Base-by-base conservation (phyloP, 2,329 filamentous ascomycete genomes). In the Aspergillus piperis region DNA sequence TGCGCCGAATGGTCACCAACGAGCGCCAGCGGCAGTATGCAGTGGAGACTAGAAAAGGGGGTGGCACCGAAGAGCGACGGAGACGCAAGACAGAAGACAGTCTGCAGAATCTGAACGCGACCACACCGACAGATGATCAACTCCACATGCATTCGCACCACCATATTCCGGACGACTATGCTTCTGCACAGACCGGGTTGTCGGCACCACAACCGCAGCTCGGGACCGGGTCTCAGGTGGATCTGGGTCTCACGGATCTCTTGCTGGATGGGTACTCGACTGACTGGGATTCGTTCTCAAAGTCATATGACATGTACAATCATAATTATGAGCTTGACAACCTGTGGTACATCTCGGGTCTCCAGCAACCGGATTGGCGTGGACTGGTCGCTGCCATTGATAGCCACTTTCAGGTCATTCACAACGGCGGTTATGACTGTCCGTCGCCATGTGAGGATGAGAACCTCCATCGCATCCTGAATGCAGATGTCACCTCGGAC, bases 1-100 rank as follows among this genome's bases (percentile, higher is more conserved):
- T 86, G 60, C 73, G 84, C 59, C 77, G 84, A 23, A 85, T 86
- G 83, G 83, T 86, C 11, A 86, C 83, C 15, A 86, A 86, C 60
- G 84, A 86, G 68, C 77, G 84, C 23, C 84, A 86, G 67, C 76
- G 84, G 39, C 77, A 83, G 66, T 86, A 86, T 70, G 84, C 84
- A 1, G 81, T 84, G 30, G 82, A 84, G 69, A 83, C 81, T 1
- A 77, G 84, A 42, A 85, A 83, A 63, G 79, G 79, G 10, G 78
- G 78, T 3, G 72, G 72, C 38, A 25, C 66, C 1, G 74, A 76
- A 5, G 79, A 79, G 58, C 73, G 72, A 52, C 72, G 70, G 56
- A 72, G 73, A 52, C 66, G 70, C 32, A 76, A 73, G 61, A 77
- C 73, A 5, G 72, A 75, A 11, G 74, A 77, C 6, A 69, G 67